These are phyloP conservation scores for Brasilioporus rufonigricans DNA, from an alignment of 768 basidiomycete genomes.

Conservation along the genomic window DNA sequence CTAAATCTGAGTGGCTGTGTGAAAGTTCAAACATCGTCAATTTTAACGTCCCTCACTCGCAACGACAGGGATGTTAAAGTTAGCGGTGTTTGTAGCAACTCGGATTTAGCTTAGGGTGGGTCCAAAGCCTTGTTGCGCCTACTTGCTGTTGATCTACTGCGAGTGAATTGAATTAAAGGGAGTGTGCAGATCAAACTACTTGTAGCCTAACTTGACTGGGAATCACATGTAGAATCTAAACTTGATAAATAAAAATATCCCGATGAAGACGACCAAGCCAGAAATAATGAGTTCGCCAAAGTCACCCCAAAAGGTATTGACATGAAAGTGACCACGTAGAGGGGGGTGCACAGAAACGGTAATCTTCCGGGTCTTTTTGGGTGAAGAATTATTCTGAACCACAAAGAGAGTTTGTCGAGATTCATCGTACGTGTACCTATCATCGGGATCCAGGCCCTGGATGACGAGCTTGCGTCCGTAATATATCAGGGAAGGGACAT, in stretches of 20 bases:
- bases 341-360: conserved; percentile 56
- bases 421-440: conserved; percentile 59
- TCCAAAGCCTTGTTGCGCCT: too few species aligned
- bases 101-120: too few species aligned
- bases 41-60: too few species aligned
- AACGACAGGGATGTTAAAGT: too few species aligned
- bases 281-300: conserved; percentile 35
- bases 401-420: conserved; percentile 74
- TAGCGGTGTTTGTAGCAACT: too few species aligned
- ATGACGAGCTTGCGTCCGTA: conserved; percentile 58
- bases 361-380: conserved; percentile 49
- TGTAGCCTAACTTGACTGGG: not conserved
- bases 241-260: conserved; percentile 30
- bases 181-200: not conserved
- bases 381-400: conserved; percentile 41
- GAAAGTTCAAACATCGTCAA: too few species aligned
- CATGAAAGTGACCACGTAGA: conserved; percentile 44
- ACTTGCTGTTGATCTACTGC: not conserved
- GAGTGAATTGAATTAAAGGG: not conserved
- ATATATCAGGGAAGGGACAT: conserved; percentile 63
- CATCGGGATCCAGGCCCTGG: conserved; percentile 48
- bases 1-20: too few species aligned
- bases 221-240: conserved; percentile 26
- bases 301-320: conserved; percentile 72
- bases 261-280: conserved; percentile 32